These are phyloP conservation scores for Pontederia crassipes DNA, from an alignment of 176 grass and related monocot species.

Conservation along the genomic window DNA sequence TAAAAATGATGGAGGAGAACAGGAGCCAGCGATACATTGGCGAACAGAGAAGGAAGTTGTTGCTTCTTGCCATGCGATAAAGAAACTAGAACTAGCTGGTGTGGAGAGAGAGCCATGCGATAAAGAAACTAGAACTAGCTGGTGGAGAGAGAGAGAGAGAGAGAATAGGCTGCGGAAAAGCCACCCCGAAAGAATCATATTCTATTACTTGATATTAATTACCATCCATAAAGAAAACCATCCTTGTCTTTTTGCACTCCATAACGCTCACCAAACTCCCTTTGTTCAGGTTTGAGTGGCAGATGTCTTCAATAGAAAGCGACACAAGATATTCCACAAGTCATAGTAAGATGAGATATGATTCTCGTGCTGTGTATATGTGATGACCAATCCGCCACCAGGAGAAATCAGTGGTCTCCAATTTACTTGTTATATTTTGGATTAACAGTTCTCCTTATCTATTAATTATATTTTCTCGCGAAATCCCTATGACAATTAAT, in stretches of 20 bases:
- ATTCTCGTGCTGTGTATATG: no score
- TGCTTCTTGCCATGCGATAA: no score
- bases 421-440: no score
- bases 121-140: background rate
- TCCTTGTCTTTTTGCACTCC: conserved; percentile 1
- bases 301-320: conserved; percentile 5
- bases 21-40: no score
- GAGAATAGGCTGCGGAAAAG: background rate
- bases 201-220: background rate
- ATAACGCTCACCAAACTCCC: background rate
- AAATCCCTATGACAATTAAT: no score
- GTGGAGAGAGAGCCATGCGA: background rate
- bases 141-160: background rate
- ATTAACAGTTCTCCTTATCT: no score
- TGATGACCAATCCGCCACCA: no score
- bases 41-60: no score
- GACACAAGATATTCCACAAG: background rate
- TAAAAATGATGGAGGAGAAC: no score
- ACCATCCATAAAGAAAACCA: background rate
- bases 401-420: no score
- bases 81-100: background rate
- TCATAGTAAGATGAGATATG: no score
- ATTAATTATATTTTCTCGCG: no score
- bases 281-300: background rate
- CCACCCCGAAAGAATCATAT: background rate